Conservation (phyloP, 2,329 filamentous ascomycete species). For the Endothia cerciana region DNA sequence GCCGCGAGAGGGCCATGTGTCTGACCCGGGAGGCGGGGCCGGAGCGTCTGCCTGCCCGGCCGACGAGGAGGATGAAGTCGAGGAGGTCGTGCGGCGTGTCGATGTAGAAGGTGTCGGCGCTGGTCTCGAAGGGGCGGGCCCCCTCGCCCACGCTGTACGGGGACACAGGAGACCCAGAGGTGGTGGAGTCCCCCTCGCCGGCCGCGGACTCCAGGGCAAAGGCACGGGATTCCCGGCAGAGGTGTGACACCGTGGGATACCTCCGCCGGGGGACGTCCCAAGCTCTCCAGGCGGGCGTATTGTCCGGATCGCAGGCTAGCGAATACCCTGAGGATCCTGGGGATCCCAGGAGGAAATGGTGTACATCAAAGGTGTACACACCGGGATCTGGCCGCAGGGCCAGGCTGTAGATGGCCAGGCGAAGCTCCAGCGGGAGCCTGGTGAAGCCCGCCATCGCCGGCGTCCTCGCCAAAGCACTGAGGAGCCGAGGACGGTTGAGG, state of each 20-base stretch:
- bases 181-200: no score
- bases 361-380: neutral
- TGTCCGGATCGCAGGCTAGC: no score
- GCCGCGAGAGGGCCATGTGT: neutral
- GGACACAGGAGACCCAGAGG: neutral
- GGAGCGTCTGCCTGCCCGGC: neutral
- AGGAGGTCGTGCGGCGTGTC: neutral
- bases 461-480: no score
- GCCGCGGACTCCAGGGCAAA: neutral
- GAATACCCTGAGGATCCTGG: neutral
- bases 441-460: neutral
- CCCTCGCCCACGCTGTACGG: neutral
- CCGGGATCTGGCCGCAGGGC: neutral
- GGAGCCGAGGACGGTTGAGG: no score
- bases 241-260: neutral
- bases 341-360: neutral
- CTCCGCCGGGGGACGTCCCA: neutral
- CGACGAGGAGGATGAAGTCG: neutral
- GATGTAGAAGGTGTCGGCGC: neutral
- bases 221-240: neutral
- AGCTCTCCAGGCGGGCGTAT: neutral
- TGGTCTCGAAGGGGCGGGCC: neutral
- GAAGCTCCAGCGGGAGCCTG: neutral
- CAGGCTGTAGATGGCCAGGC: neutral
- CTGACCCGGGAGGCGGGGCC: neutral